Percentiles rank a stretch among this genome's conserved stretches.
These are phyloP conservation scores for Polyporus arcularius DNA, from an alignment of 768 basidiomycete species.

Conservation along the genomic window DNA sequence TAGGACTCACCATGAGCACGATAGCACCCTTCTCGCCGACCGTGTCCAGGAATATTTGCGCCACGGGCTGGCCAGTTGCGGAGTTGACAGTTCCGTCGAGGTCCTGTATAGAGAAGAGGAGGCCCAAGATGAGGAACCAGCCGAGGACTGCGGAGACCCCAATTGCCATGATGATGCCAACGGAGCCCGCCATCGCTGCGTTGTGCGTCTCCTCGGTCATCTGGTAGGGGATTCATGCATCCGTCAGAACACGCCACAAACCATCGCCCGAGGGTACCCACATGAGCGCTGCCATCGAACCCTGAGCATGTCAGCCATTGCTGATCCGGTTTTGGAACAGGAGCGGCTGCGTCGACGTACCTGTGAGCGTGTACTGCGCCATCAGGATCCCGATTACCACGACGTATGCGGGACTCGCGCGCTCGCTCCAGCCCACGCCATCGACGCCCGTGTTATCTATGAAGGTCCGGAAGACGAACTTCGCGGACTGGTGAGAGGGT, in stretches of 20 bases:
- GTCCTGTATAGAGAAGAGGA: slow-evolving; percentile 80
- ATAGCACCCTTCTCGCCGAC: slow-evolving; percentile 76
- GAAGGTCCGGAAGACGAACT: slow-evolving; percentile 71
- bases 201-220: slow-evolving; percentile 81
- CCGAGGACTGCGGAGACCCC: slow-evolving; percentile 72
- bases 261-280: slow-evolving; percentile 31
- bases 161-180: slow-evolving; percentile 72
- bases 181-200: slow-evolving; percentile 58
- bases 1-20: slow-evolving; percentile 57
- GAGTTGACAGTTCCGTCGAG: slow-evolving; percentile 54
- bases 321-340: neutral
- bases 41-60: slow-evolving; percentile 78
- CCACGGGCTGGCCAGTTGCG: slow-evolving; percentile 66
- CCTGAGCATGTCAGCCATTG: slow-evolving; percentile 37
- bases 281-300: slow-evolving; percentile 75
- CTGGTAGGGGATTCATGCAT: slow-evolving; percentile 31
- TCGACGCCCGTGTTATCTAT: slow-evolving; percentile 64
- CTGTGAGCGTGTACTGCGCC: slow-evolving; percentile 78
- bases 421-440: slow-evolving; percentile 59
- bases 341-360: slow-evolving; percentile 32
- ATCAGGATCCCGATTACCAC: slow-evolving; percentile 71
- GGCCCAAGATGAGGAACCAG: slow-evolving; percentile 71
- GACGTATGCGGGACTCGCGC: slow-evolving; percentile 72
- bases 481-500: slow-evolving; percentile 65
- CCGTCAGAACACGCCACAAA: neutral